These are phyloP conservation scores for Crucihimalaya himalaica DNA, from an alignment of 345 rosid genomes.

Conservation along the genomic window DNA sequence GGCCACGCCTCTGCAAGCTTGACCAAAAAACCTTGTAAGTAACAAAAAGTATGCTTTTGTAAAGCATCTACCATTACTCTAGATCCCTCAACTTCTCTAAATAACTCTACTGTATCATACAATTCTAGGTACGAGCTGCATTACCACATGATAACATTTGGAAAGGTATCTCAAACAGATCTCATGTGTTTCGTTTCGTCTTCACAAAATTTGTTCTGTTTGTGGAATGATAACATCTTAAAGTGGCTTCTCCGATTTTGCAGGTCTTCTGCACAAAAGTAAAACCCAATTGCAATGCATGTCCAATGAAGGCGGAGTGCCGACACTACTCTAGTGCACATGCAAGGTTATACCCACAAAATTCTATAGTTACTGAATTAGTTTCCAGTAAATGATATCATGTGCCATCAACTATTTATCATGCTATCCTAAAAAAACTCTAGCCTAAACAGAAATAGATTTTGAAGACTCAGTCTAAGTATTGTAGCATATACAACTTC, in stretches of 20 bases:
- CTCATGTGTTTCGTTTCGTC: not conserved
- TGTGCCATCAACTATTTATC: not conserved
- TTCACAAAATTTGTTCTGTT: not conserved
- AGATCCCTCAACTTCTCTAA: not conserved
- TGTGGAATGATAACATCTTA: not conserved
- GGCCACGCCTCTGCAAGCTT: conserved; percentile 94
- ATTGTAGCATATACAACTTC: not conserved
- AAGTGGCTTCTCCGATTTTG: conserved; percentile 1
- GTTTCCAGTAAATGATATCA: not conserved
- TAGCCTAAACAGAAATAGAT: not conserved
- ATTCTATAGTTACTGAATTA: not conserved
- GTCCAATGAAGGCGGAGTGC: conserved; percentile 93
- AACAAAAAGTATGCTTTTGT: not conserved
- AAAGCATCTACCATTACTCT: conserved; percentile 10
- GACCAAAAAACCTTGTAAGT: conserved; percentile 83
- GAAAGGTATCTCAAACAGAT: conserved; percentile 58
- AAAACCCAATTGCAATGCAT: conserved; percentile 88
- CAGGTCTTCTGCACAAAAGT: conserved; percentile 92
- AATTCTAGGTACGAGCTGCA: conserved; percentile 83
- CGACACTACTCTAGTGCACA: conserved; percentile 90
- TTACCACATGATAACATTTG: conserved; percentile 93
- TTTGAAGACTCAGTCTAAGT: not conserved
- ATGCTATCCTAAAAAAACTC: not conserved
- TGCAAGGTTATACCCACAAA: conserved; percentile 59
- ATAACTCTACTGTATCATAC: conserved; percentile 11